phyloP scores from a whole-genome alignment of 306 rosid genomes.

The Cicer bijugum region DNA sequence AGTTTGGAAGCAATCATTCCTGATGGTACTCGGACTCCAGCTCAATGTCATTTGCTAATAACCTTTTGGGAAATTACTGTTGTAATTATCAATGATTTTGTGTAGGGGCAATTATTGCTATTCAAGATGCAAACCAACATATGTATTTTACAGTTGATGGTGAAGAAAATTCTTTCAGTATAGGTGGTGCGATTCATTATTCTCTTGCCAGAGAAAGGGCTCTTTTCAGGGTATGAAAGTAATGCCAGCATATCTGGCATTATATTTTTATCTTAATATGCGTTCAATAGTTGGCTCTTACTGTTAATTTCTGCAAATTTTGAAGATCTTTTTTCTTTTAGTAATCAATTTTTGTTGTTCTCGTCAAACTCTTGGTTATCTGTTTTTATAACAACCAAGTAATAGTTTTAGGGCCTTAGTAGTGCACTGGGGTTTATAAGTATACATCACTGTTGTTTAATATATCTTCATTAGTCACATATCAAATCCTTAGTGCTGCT shows the following conservation, averaged over 20 bases:
- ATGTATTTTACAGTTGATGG: conserved; percentile 86
- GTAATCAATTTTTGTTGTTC: conserved; percentile 4
- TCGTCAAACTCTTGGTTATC: conserved; percentile 23
- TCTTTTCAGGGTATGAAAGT: conserved; percentile 80
- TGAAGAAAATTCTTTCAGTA: conserved; percentile 57
- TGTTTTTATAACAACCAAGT: conserved; percentile 11
- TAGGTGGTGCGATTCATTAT: conserved; percentile 78
- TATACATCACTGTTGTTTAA: conserved; percentile 7
- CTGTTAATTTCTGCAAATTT: conserved; percentile 31
- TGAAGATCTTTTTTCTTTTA: conserved; percentile 6
- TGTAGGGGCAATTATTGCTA: conserved; percentile 90
- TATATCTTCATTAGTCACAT: conserved; percentile 12
- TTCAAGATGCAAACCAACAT: conserved; percentile 85
- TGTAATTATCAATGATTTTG: conserved; percentile 46
- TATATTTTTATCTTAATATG: not conserved
- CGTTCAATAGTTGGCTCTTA: conserved; percentile 23
- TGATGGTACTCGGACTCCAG: conserved; percentile 60
- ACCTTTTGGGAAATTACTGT: conserved; percentile 43
- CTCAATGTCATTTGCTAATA: conserved; percentile 40
- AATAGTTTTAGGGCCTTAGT: conserved; percentile 6
- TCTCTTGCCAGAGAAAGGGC: conserved; percentile 92
- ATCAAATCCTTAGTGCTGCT: conserved; percentile 29
- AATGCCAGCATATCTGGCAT: conserved; percentile 6
- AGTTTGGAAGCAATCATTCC: conserved; percentile 69
- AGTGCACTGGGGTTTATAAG: conserved; percentile 22